phyloP scores from a whole-genome alignment of 345 rosid species.

The Rubroshorea leprosula region DNA sequence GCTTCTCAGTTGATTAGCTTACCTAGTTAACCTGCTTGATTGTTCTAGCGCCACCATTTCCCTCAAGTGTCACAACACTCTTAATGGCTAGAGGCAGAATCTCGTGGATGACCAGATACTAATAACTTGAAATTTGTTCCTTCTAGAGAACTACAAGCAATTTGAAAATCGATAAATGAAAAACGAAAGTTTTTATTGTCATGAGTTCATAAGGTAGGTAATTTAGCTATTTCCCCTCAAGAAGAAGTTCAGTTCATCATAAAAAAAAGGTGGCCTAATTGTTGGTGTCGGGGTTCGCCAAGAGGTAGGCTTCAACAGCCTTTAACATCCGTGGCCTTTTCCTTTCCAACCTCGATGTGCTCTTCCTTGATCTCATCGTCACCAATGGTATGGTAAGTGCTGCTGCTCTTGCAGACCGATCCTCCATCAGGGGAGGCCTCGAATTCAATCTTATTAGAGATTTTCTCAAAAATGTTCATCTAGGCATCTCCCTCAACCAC shows the following conservation, averaged over 20 bases:
- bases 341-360: slow-evolving; percentile 29
- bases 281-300: slow-evolving; percentile 27
- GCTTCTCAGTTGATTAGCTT: no score
- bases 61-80: slow-evolving; percentile 24
- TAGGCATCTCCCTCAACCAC: slow-evolving; percentile 28
- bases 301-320: slow-evolving; percentile 32
- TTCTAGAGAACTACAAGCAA: no score
- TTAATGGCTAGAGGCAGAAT: slow-evolving; percentile 28
- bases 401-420: slow-evolving; percentile 6
- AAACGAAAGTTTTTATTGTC: no score
- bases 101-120: no score
- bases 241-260: no score
- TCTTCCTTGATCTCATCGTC: slow-evolving; percentile 23
- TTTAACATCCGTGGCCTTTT: slow-evolving; percentile 25
- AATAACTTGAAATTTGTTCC: no score
- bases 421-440: slow-evolving; percentile 25
- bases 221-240: no score
- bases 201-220: no score
- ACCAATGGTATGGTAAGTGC: slow-evolving; percentile 18
- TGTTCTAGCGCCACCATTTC: slow-evolving; percentile 42
- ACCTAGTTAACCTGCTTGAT: slow-evolving; percentile 24
- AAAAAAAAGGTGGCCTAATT: no score
- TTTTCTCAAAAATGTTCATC: slow-evolving; percentile 22
- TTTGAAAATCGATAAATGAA: no score
- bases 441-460: slow-evolving; percentile 24